Conservation (phyloP, 1,284 basidiomycete genomes). For the Cutaneotrichosporon mucoides region DNA sequence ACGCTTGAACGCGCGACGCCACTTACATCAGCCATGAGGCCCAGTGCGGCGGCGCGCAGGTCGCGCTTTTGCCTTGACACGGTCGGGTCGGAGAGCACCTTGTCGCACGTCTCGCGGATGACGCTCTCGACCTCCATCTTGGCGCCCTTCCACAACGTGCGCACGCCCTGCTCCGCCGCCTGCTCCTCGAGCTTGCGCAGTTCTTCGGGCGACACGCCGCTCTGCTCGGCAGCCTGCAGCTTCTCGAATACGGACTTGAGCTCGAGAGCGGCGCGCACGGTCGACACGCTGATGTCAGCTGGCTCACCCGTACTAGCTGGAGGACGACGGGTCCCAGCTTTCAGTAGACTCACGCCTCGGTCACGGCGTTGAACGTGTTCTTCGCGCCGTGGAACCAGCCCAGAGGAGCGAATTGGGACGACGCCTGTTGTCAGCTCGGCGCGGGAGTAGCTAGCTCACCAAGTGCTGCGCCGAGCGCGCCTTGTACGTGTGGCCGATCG, state of each 20-base stretch:
- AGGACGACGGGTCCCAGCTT: neutral
- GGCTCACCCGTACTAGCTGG: neutral
- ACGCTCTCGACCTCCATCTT: conserved; percentile 59
- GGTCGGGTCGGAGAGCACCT: conserved; percentile 59
- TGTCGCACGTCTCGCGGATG: conserved; percentile 87
- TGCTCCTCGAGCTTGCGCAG: conserved; percentile 88
- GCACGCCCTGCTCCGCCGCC: conserved; percentile 88
- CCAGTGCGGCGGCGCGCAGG: conserved; percentile 73
- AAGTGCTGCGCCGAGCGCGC: conserved; percentile 63
- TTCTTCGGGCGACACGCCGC: conserved; percentile 80
- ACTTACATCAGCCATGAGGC: conserved; percentile 75
- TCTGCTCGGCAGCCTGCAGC: conserved; percentile 84
- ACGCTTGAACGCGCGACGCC: too few relatives aligned
- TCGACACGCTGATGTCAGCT: conserved; percentile 63
- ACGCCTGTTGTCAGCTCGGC: conserved; percentile 55
- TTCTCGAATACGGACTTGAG: conserved; percentile 94
- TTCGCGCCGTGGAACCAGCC: conserved; percentile 92
- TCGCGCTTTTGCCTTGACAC: conserved; percentile 58
- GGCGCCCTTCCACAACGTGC: conserved; percentile 77
- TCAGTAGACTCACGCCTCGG: conserved; percentile 68
- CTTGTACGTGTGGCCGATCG: conserved; percentile 85
- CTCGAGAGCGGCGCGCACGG: conserved; percentile 63
- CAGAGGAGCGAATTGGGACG: conserved; percentile 50
- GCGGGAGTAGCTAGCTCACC: conserved; percentile 17
- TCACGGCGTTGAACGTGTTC: conserved; percentile 87